Base-by-base conservation (phyloP, 306 rosid species). In the Cicer yamashitae region DNA sequence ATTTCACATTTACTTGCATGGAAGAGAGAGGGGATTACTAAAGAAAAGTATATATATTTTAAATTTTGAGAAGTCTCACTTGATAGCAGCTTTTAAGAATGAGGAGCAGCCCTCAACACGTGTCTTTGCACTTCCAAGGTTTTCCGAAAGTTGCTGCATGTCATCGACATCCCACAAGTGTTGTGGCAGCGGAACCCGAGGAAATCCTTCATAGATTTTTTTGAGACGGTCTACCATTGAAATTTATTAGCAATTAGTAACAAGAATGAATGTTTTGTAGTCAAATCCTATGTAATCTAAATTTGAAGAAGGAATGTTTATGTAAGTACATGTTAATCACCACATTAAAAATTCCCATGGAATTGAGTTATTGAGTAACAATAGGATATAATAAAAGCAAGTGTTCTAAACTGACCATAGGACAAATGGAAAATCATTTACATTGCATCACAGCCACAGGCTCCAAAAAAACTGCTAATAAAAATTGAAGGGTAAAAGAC, bases 41-140 rank as follows among this genome's bases (percentile, higher is more conserved):
- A 71, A 66, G 65, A 67, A 68, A 65, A 62, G 58, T 70, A 15
- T 70, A 79, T 54, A 52, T 8, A 58, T 53, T 20, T 46, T 59
- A 62, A 59, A 40, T 18, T 39, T 50, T 1, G 34, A 13, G 71
- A 74, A 59, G 59, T 10, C 89, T 84, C 85, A 96, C 99, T 66
- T 90, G 37, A 96, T 78, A 72, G 99, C 98, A 83, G 97, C 96
- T 83, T 89, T 96, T 74, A 96, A 79, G 84, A 96, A 96, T 10
- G 98, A 90, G 14, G 93, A 89, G 81, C 99, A 96, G 60, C 98
- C 91, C 50, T 94, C 99, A 11, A 89, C 96, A 78, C 97, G 90
- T 41, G 79, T 89, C 83, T 88, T 92, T 61, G 99, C 98, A 12
- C 86, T 82, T 74, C 91, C 96, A 77, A 96, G 82, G 34, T 86